A percentile compares a stretch with the other conserved stretches of the same genome.
Conservation (phyloP, 192 early-diverging fungal species). For the Borealophlyctis nickersoniae region DNA sequence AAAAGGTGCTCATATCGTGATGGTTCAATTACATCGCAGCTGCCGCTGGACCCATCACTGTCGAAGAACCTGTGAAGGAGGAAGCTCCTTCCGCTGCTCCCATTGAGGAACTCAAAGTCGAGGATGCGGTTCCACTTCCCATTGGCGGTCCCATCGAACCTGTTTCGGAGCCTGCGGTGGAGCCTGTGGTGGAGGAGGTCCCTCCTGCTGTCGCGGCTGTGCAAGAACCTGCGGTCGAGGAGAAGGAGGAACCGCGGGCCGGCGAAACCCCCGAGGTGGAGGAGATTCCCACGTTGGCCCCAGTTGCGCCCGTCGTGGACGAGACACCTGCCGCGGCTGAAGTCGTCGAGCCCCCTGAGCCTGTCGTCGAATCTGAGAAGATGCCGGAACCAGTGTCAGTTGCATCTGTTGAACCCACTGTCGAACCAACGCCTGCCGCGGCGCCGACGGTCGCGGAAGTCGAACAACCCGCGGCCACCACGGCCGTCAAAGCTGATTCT, state of each 20-base stretch:
- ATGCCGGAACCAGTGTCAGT: background rate
- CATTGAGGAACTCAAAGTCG: background rate
- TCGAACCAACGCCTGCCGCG: background rate
- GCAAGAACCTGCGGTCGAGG: no score
- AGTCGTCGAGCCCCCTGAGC: background rate
- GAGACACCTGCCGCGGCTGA: background rate
- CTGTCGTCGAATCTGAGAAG: background rate
- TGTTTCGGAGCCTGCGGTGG: background rate
- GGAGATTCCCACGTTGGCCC: no score
- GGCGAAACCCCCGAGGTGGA: no score
- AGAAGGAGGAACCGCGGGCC: no score
- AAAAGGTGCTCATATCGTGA: background rate
- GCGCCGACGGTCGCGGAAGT: no score
- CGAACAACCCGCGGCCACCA: background rate
- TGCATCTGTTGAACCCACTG: background rate
- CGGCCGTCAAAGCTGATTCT: background rate
- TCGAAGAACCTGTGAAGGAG: background rate
- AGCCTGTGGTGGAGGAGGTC: background rate
- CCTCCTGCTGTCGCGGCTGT: background rate
- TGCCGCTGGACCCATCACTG: slow-evolving; percentile 1
- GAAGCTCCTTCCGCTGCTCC: slow-evolving; percentile 1
- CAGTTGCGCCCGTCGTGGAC: background rate
- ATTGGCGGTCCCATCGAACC: background rate
- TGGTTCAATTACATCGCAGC: background rate
- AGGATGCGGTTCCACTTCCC: background rate